Conservation (phyloP, 2,329 filamentous ascomycete species). For the Calonectria henricotiae region DNA sequence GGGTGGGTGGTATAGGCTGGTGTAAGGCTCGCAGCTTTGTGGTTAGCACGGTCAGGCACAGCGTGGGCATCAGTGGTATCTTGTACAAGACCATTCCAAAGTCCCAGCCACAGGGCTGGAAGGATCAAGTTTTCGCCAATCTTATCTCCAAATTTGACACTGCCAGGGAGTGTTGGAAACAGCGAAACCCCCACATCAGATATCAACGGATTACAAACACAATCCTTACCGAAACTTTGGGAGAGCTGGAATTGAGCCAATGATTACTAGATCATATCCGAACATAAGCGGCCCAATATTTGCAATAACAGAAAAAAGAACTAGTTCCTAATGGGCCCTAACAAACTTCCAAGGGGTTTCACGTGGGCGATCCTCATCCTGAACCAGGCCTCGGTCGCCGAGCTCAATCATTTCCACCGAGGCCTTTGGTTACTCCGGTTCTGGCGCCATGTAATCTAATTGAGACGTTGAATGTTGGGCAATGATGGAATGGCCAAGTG, state of each 20-base stretch:
- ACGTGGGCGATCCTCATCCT: not conserved
- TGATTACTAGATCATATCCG: conserved; percentile 16
- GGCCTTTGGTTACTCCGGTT: not conserved
- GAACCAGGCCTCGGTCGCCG: not conserved
- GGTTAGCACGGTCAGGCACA: too few species aligned
- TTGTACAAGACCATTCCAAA: conserved; percentile 30
- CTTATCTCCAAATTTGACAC: not conserved
- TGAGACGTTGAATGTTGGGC: not conserved
- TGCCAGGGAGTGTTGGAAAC: not conserved
- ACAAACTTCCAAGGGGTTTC: conserved; percentile 12
- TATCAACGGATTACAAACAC: not conserved
- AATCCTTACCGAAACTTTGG: conserved; percentile 8
- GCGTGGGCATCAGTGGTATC: too few species aligned
- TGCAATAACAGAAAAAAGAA: conserved; percentile 4
- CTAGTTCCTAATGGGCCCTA: not conserved
- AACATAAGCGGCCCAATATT: conserved; percentile 21
- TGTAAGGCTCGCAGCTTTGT: too few species aligned
- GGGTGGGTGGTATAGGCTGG: too few species aligned
- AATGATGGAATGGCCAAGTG: not conserved
- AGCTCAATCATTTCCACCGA: conserved; percentile 10
- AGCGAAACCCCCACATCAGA: not conserved
- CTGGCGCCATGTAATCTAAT: not conserved
- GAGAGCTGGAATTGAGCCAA: conserved; percentile 14
- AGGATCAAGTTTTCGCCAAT: not conserved
- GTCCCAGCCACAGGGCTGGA: conserved; percentile 15